phyloP scores from a whole-genome alignment of 768 basidiomycete genomes.

The Pisolithus marmoratus region DNA sequence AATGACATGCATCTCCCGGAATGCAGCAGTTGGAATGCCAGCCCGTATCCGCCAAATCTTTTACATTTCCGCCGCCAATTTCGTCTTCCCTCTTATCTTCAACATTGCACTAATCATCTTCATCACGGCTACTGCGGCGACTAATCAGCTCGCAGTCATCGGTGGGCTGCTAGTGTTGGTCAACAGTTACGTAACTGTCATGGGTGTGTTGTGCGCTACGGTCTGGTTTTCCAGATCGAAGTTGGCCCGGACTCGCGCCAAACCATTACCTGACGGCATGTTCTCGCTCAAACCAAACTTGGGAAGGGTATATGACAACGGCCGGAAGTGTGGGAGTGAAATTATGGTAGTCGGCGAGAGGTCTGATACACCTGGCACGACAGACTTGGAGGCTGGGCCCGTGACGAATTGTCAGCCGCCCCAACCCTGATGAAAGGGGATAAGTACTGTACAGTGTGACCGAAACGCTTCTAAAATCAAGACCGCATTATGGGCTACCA shows the following conservation, averaged over 20 bases:
- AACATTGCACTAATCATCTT: slow-evolving; percentile 29
- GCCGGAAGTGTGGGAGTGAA: neutral
- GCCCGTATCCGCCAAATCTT: slow-evolving; percentile 28
- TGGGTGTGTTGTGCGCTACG: slow-evolving; percentile 34
- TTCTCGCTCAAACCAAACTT: too few species aligned
- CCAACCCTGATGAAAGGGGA: too few species aligned
- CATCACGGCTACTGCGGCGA: slow-evolving; percentile 12
- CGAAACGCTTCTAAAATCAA: too few species aligned
- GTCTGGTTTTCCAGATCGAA: slow-evolving; percentile 20
- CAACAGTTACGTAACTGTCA: slow-evolving; percentile 27
- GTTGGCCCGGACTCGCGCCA: neutral
- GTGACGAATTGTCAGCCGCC: neutral
- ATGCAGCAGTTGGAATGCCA: slow-evolving; percentile 12
- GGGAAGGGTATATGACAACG: neutral
- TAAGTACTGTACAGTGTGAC: too few species aligned
- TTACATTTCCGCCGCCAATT: slow-evolving; percentile 32
- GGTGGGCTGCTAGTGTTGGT: slow-evolving; percentile 7
- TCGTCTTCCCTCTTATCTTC: slow-evolving; percentile 34
- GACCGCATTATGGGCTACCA: too few species aligned
- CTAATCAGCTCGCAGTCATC: neutral
- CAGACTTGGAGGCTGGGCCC: neutral
- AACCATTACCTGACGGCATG: neutral
- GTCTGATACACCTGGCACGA: neutral
- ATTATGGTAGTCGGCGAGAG: neutral
- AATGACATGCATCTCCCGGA: neutral